phyloP scores from a whole-genome alignment of 805 yeast genomes.

The Candida awuae region DNA sequence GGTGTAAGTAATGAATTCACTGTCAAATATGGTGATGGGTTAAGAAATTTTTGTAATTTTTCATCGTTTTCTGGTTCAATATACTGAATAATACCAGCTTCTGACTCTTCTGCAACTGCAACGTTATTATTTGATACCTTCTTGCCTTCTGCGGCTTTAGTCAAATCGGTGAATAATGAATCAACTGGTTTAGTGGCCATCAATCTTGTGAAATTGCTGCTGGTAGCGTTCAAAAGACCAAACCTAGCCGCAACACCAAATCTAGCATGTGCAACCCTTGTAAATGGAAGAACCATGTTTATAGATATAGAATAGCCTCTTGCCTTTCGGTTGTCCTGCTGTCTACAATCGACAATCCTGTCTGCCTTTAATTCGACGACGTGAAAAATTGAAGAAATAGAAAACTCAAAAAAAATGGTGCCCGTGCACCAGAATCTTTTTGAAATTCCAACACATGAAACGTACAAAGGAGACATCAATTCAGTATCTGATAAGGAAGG shows the following conservation, averaged over 20 bases:
- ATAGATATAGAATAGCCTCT: no score
- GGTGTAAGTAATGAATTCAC: slow-evolving; percentile 56
- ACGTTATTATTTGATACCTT: slow-evolving; percentile 3
- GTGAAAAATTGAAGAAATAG: no score
- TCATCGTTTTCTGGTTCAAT: slow-evolving; percentile 26
- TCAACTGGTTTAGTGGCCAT: slow-evolving; percentile 12
- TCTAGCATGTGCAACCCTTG: slow-evolving; percentile 1
- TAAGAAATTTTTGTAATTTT: slow-evolving; percentile 41
- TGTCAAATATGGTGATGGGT: slow-evolving; percentile 47
- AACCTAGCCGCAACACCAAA: not conserved
- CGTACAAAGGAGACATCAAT: no score
- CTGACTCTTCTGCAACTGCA: slow-evolving; percentile 12
- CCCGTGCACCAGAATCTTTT: no score
- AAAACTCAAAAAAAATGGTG: no score
- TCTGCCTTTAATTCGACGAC: no score
- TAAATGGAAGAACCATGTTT: slow-evolving; percentile 2
- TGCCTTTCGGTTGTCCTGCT: not conserved
- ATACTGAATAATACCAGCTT: slow-evolving; percentile 11
- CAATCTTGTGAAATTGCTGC: not conserved
- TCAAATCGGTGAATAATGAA: slow-evolving; percentile 25
- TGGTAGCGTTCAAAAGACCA: not conserved
- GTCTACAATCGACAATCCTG: no score
- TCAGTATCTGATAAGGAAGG: no score
- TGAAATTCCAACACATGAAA: no score
- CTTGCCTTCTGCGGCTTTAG: slow-evolving; percentile 13